Base-by-base conservation (phyloP, 345 rosid species). In the Hevea brasiliensis region DNA sequence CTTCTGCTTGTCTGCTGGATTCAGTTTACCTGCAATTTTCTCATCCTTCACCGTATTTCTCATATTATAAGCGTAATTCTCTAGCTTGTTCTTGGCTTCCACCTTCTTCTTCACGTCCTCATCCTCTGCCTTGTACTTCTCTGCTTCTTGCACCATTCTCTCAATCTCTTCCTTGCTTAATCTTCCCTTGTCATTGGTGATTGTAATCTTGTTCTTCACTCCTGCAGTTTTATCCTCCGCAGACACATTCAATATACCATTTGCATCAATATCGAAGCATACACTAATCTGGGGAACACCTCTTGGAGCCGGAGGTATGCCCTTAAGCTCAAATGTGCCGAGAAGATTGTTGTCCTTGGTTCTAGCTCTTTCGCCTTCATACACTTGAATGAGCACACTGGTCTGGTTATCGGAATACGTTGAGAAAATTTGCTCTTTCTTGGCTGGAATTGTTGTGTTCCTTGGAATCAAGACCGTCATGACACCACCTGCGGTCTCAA, bases 81-180 rank as follows among this genome's bases (percentile, higher is more conserved):
- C 69, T 17, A 45, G 10, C 1, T 37, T 21, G 23, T 67, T 67
- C 27, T 67, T 67, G 45, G 71, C 71, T 13, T 50, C 71, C 18
- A 50, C 71, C n/a, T 18, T 51, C 71, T 67, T 67, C 47, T 67
- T 67, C 60, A 67, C 71, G 7, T 51, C 15, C 23, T 67, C 60
- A 37, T 67, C 71, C 71, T 67, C 60, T 51, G 60, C 71, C 20
- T 67, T 67, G 45, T 67, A 67, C 27, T 35, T 67, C 29, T 67
- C 60, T 51, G 71, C 71, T 12, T 67, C 71, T 51, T 67, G 71
- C 44, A 67, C 71, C 71, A 67, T 67, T 37, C 59, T 67, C 2
- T 65, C 55, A 45, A 65, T 65, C 37, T 65, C 69, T 6, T 67
- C 71, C 44, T 50, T 67, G 60, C 71, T 67, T 8, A 64, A 64